Conservation (phyloP, 768 basidiomycete species). For the Dacryopinax primogenitus region DNA sequence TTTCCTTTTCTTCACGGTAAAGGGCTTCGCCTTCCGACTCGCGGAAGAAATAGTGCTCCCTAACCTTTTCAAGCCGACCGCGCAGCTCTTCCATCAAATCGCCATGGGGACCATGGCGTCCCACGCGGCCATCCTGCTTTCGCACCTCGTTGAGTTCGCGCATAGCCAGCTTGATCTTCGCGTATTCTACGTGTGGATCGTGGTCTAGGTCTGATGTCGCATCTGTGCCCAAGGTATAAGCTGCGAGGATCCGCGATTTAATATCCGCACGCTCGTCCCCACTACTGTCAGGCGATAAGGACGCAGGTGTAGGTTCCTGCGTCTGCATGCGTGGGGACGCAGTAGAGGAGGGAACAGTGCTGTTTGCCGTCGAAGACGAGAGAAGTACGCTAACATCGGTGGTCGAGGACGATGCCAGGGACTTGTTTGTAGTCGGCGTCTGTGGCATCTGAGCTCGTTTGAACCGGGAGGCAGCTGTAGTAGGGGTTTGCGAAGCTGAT, state of each 20-base stretch:
- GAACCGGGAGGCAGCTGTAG: constrained; percentile 6
- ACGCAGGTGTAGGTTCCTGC: neutral
- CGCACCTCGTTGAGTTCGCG: constrained; percentile 29
- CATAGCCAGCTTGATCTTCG: constrained; percentile 46
- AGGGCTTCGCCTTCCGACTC: constrained; percentile 47
- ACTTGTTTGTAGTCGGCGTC: neutral
- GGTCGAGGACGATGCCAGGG: neutral
- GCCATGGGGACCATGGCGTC: neutral
- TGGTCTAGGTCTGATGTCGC: neutral
- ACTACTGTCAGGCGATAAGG: neutral
- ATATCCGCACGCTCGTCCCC: neutral
- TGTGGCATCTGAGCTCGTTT: neutral
- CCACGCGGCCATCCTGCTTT: constrained; percentile 12
- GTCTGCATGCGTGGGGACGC: neutral
- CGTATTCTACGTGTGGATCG: constrained; percentile 52
- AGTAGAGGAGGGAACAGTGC: neutral
- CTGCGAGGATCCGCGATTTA: constrained; percentile 11
- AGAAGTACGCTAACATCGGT: neutral
- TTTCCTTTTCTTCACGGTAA: constrained; percentile 43
- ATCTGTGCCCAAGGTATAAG: constrained; percentile 9
- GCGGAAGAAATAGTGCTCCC: constrained; percentile 58
- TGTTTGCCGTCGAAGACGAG: neutral
- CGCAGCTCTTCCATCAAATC: constrained; percentile 28
- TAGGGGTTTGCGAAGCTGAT: neutral
- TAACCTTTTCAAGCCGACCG: constrained; percentile 35